Conservation (phyloP, 257 asterid species). For the Nemophila menziesii region DNA sequence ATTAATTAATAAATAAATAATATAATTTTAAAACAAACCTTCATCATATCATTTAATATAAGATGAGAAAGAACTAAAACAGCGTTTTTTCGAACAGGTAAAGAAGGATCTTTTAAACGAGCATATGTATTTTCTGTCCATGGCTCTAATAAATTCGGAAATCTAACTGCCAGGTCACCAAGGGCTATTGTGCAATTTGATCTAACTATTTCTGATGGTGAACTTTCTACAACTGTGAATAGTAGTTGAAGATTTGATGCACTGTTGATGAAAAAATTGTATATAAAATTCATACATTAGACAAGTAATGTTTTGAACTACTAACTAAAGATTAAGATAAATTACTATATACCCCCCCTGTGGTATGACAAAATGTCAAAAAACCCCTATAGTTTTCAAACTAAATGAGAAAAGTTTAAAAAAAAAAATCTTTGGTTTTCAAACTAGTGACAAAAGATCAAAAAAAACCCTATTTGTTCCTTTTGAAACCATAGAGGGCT, state of each 20-base stretch:
- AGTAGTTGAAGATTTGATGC: conserved; percentile 90
- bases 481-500: too few relatives aligned
- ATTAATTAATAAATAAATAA: conserved; percentile 5
- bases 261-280: conserved; percentile 27
- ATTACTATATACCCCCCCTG: too few relatives aligned
- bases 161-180: conserved; percentile 94
- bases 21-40: conserved; percentile 45
- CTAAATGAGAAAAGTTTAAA: too few relatives aligned
- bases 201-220: conserved; percentile 84
- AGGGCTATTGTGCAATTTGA: conserved; percentile 95
- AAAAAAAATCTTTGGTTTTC: too few relatives aligned
- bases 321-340: conserved; percentile 1
- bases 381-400: too few relatives aligned
- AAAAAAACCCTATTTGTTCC: too few relatives aligned
- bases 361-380: too few relatives aligned
- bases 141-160: conserved; percentile 91
- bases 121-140: conserved; percentile 98
- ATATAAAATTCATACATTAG: too few relatives aligned
- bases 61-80: conserved; percentile 97
- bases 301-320: conserved; percentile 1
- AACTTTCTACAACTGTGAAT: conserved; percentile 94
- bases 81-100: conserved; percentile 75
- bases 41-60: conserved; percentile 94
- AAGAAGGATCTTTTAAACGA: conserved; percentile 76
- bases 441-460: too few relatives aligned